phyloP scores from a whole-genome alignment of 208 protist genomes.

The Leishmania tarentolae region DNA sequence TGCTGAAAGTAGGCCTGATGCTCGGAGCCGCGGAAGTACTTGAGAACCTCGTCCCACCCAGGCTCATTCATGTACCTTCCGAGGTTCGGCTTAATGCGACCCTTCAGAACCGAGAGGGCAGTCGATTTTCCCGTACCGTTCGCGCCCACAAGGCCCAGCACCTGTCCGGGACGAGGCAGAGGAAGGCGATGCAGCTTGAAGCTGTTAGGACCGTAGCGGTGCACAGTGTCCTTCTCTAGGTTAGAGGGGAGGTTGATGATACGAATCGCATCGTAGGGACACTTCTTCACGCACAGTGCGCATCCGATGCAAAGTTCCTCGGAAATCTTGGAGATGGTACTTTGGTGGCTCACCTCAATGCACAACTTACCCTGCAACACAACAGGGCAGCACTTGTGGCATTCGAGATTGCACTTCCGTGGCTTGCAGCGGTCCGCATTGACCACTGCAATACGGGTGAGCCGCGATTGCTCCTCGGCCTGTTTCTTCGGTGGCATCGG shows the following conservation, averaged over 20 bases:
- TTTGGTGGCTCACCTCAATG: conserved; percentile 97
- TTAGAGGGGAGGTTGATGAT: conserved; percentile 99
- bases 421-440: conserved; percentile 99
- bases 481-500: conserved; percentile 77
- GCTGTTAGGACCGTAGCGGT: conserved; percentile 99
- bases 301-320: conserved; percentile 99
- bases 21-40: conserved; percentile 99
- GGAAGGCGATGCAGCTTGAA: conserved; percentile 99
- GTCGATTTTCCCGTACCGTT: conserved; percentile 99
- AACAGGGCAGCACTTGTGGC: conserved; percentile 98
- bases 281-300: conserved; percentile 99
- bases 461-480: conserved; percentile 88
- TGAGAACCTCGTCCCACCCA: conserved; percentile 98
- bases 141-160: conserved; percentile 99
- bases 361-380: conserved; percentile 98
- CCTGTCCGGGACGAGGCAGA: conserved; percentile 98
- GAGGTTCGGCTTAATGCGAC: conserved; percentile 99
- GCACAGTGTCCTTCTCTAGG: conserved; percentile 97
- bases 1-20: conserved; percentile 99
- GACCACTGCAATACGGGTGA: conserved; percentile 99
- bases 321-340: conserved; percentile 97
- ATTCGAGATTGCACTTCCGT: conserved; percentile 99
- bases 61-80: conserved; percentile 96
- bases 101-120: conserved; percentile 98
- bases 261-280: conserved; percentile 99